Evolutionary conservation across 1,139 yeast species (phyloP), one percentile per base, ranked within the genome.

Genomic region (Schizosaccharomyces versatilis): DNA sequence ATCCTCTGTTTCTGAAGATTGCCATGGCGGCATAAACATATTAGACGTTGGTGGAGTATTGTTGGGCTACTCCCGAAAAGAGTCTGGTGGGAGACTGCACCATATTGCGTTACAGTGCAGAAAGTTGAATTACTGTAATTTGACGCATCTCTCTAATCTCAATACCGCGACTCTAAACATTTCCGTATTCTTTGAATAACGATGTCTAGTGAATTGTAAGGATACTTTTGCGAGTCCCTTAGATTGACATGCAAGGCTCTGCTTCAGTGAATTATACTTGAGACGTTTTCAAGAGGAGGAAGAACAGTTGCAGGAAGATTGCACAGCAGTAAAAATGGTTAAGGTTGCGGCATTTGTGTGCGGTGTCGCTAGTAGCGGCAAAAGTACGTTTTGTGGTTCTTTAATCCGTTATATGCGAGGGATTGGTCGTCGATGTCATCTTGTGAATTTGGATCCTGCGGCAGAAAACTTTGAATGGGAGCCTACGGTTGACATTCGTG

Each of bases 361-460:
- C 9, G 49, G 49, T 44, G 49, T 44, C 3, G 49, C 49, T 15
- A 44, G 49, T 32, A 44, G 49, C 15, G 49, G 49, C n/a, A 44
- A 76, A 68, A 78, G 86, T 54, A 85, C 98, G 0, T 90, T 90
- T 65, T 88, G 97, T 69, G 84, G 84, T 64, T 73, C 94, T 12
- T 76, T 90, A 58, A 82, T 93, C 56, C 70, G 94, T 1, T 84
- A 90, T 66, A 84, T 93, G 80, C 94, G 85, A 67, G 75, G 85
- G 38, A 74, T 84, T 38, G 97, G 98, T 0, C 79, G 98, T 58
- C 72, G 94, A 53, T 96, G 95, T 0, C 97, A 90, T 66, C 78
- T 93, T 49, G 96, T 90, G 36, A 90, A 90, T 65, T 71, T 93
- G 54, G 98, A 90, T 68, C 99, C 99, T 7, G 98, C 98, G 0